These are phyloP conservation scores for Melaleuca quinquenervia DNA, from an alignment of 345 rosid genomes.

Conservation along the genomic window DNA sequence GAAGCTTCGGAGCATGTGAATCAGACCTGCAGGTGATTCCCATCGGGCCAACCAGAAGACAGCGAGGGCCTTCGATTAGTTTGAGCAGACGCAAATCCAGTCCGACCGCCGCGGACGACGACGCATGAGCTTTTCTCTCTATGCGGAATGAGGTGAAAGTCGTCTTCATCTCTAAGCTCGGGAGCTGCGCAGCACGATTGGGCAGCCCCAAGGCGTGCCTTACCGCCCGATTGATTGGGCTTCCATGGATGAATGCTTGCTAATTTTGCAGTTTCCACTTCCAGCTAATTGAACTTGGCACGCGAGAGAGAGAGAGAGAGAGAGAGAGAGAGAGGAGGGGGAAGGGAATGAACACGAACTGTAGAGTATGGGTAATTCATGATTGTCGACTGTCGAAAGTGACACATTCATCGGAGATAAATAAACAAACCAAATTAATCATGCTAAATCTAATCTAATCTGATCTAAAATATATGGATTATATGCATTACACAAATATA, in stretches of 20 bases:
- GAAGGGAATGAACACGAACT: background rate
- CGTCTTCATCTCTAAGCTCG: background rate
- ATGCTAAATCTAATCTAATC: background rate
- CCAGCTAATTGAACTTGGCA: background rate
- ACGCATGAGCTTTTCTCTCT: background rate
- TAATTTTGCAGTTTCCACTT: background rate
- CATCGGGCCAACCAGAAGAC: background rate
- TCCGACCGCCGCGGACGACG: background rate
- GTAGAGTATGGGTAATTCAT: background rate
- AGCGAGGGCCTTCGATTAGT: background rate
- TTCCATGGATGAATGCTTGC: background rate
- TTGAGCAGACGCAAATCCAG: background rate
- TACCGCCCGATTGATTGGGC: background rate
- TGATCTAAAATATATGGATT: background rate
- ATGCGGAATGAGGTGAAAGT: background rate
- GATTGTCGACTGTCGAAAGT: background rate
- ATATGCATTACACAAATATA: background rate
- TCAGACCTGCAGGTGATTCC: background rate
- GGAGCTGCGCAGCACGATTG: background rate
- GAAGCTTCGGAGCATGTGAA: background rate
- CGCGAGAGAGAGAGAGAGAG: background rate
- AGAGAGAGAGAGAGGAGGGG: background rate
- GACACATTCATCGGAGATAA: background rate
- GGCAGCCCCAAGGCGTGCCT: background rate
- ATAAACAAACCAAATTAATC: background rate